Base-by-base conservation (phyloP, 805 yeast species). In the Kodamaea lidongshanica region DNA sequence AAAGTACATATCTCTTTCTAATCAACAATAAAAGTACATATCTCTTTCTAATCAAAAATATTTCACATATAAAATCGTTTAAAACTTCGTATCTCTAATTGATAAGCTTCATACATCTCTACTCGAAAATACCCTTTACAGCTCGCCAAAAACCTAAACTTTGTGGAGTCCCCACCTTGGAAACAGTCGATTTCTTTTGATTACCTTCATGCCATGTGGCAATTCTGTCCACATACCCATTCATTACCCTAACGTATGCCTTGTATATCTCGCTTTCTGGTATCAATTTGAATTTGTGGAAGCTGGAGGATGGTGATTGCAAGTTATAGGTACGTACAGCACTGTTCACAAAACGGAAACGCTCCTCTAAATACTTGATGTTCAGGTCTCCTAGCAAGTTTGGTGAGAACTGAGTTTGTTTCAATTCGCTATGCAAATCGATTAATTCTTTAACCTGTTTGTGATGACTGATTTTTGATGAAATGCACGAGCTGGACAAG, bases 281-380 rank as follows among this genome's bases (percentile, higher is more conserved):
- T 4, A 40, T 28, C 22, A 64, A 37, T 39, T 64, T 64, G 44
- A 62, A 43, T 32, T 61, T 64, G 40, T 64, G 70, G 8, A 62
- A 42, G 15, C 41, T 50, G 6, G 49, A 31, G 4, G 65, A 53
- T 1, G 70, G 70, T 10, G 58, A 48, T 35, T 59, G 66, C 25
- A 64, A 44, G 30, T 64, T 64, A 37, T 61, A 64, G 31, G 42
- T 43, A 20, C 68, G 38, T 18, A 63, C 50, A 4, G 39, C 20
- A 12, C 28, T 35, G 37, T 58, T 58, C 14, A 57, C 33, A 9
- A 35, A 20, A 11, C 37, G 44, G 8, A 48, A 33, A 32, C 48
- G 52, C 18, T 45, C 60, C 6, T 23, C 24, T 7, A 52, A 27
- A 30, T 54, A 58, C 6, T 23, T 37, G n/a, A 21, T 13, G 14